Conservation (phyloP, 2,329 filamentous ascomycete genomes). For the Apiospora malaysiana region DNA sequence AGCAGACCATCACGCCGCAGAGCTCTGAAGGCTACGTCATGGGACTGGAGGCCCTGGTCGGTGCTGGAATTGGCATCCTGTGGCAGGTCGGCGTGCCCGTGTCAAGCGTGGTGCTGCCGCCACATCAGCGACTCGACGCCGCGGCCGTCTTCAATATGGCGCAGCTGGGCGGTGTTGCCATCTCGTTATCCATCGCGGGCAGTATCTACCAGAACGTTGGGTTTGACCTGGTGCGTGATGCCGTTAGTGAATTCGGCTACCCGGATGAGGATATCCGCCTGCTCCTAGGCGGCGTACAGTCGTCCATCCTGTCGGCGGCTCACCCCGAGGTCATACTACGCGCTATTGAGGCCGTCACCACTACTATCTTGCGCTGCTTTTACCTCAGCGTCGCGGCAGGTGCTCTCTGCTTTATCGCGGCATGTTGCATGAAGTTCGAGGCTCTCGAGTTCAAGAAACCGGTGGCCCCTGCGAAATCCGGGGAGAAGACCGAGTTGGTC, state of each 20-base stretch:
- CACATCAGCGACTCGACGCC: conserved; percentile 38
- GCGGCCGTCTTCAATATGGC: conserved; percentile 42
- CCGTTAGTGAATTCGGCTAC: conserved; percentile 30
- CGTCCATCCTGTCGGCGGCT: conserved; percentile 30
- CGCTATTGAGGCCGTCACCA: conserved; percentile 34
- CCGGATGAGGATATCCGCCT: conserved; percentile 35
- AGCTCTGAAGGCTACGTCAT: conserved; percentile 37
- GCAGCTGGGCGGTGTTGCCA: conserved; percentile 39
- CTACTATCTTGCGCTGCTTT: conserved; percentile 36
- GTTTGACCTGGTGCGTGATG: conserved; percentile 30
- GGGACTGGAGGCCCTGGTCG: conserved; percentile 40
- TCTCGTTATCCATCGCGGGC: conserved; percentile 37
- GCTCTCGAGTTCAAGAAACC: conserved; percentile 33
- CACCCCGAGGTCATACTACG: conserved; percentile 27
- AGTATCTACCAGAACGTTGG: conserved; percentile 42
- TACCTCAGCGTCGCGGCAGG: conserved; percentile 36
- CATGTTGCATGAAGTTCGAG: conserved; percentile 38
- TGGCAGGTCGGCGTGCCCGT: conserved; percentile 41
- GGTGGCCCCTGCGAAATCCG: background rate
- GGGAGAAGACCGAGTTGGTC: background rate
- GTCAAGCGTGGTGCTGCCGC: conserved; percentile 34
- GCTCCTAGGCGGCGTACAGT: conserved; percentile 37
- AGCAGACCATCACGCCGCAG: conserved; percentile 34
- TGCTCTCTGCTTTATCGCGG: conserved; percentile 34
- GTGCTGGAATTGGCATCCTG: conserved; percentile 39